Conservation (phyloP, 2,329 filamentous ascomycete genomes). For the Clonostachys sp. region DNA sequence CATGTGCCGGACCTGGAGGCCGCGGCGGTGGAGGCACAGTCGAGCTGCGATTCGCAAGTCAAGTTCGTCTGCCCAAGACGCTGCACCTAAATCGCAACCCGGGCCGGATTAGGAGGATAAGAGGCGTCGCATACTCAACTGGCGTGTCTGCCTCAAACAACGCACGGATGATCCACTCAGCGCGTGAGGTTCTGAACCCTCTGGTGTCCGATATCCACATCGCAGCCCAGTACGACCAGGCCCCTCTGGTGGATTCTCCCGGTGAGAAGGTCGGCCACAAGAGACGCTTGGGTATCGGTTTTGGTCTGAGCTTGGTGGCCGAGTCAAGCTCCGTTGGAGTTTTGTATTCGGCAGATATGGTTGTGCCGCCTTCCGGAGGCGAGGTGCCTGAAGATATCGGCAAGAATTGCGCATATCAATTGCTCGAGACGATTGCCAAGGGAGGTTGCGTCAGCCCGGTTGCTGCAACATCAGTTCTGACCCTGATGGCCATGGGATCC, state of each 20-base stretch:
- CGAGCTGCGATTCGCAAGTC: conserved; percentile 89
- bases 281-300: conserved; percentile 77
- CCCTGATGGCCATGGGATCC: conserved; percentile 95
- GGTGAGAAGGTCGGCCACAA: conserved; percentile 51
- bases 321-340: conserved; percentile 81
- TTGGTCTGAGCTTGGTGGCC: conserved; percentile 84
- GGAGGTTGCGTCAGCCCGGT: conserved; percentile 77
- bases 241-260: conserved; percentile 44
- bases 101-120: conserved; percentile 80
- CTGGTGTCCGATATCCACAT: conserved; percentile 88
- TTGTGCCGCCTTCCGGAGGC: conserved; percentile 71
- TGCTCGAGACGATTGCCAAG: conserved; percentile 76
- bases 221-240: conserved; percentile 71
- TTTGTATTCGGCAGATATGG: conserved; percentile 82
- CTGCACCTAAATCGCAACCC: conserved; percentile 79
- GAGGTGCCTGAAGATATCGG: conserved; percentile 88
- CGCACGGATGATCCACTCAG: conserved; percentile 88
- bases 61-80: conserved; percentile 90
- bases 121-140: conserved; percentile 89
- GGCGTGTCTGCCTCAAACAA: conserved; percentile 93
- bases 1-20: conserved; percentile 71
- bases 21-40: conserved; percentile 84
- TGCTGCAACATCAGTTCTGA: conserved; percentile 71
- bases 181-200: conserved; percentile 80
- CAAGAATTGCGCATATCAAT: conserved; percentile 79